Base-by-base conservation (phyloP, 179 eudicot genomes). In the Sideroxylon spinosum region DNA sequence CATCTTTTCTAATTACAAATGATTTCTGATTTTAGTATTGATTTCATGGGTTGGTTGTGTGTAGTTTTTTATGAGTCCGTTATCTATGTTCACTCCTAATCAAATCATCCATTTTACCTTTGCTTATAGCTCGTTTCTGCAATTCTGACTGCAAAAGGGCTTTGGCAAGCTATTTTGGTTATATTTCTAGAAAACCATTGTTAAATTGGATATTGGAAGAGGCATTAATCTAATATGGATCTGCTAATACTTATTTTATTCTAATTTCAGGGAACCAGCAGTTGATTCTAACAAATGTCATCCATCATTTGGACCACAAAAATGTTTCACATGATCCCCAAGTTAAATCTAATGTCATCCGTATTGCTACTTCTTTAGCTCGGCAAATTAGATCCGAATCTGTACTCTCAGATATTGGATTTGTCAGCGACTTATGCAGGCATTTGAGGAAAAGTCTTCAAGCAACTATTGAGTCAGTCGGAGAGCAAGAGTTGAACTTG, bases 231-330 rank as follows among this genome's bases (percentile, higher is more conserved):
- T 37, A 6, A 48, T 69, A 49, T 22, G 17, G 52, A 20, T 55
- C 70, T 55, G 29, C 49, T 46, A 17, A 68, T 73, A 48, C 29
- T 72, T 67, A 4, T 65, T 65, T 72, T 75, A 19, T 75, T 82
- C 55, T 49, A 3, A 48, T 80, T 79, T 76, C 91, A 93, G 99
- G 90, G 82, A 85, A 90, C 66, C 87, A 87, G 84, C 91, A 87
- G 81, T 84, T 92, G 22, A 85, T 95, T 78, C 82, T 95, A 57
- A 82, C 89, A 79, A 84, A 88, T 75, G 89, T 92, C 25, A 85
- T 95, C 81, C 98, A 91, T 37, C 99, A 95, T 87, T 79, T 93
- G 91, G 98, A 95, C 87, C 99, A 95, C 86, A 93, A 95, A 89
- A 92, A 87, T 84, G 91, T 92, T 65, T 86, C 87, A 17, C 93